These are phyloP conservation scores for Exobasidium cylindrosporum DNA, from an alignment of 1,284 basidiomycete species.

Conservation along the genomic window DNA sequence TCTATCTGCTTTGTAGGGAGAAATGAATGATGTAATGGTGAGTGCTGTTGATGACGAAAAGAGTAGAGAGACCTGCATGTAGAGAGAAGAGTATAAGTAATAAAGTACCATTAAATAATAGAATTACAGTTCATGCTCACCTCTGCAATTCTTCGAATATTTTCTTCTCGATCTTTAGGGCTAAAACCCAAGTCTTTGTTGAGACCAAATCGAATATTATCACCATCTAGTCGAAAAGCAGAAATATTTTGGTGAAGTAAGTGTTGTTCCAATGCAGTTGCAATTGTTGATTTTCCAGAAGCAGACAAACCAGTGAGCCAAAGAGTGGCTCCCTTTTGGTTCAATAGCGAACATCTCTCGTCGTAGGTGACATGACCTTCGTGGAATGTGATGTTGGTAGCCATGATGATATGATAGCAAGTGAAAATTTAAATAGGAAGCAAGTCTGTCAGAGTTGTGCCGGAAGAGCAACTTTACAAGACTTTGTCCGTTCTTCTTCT, in stretches of 20 bases:
- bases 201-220: slow-evolving; percentile 93
- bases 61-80: slow-evolving; percentile 77
- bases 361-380: slow-evolving; percentile 58
- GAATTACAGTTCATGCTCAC: slow-evolving; percentile 58
- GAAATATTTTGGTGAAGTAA: slow-evolving; percentile 82
- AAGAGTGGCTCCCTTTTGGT: slow-evolving; percentile 32
- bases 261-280: slow-evolving; percentile 93
- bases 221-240: slow-evolving; percentile 89
- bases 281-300: slow-evolving; percentile 80
- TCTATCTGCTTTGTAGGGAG: slow-evolving; percentile 85
- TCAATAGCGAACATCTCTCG: slow-evolving; percentile 42
- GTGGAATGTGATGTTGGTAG: slow-evolving; percentile 85
- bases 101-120: no score
- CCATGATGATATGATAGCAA: slow-evolving; percentile 62
- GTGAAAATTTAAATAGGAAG: no score
- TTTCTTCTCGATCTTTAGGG: slow-evolving; percentile 90
- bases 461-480: no score
- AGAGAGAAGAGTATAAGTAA: background rate
- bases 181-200: slow-evolving; percentile 99
- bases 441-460: no score
- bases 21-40: slow-evolving; percentile 94
- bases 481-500: no score
- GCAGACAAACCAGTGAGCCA: slow-evolving; percentile 47
- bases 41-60: slow-evolving; percentile 85
- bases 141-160: slow-evolving; percentile 96